Conservation (phyloP, 2,329 filamentous ascomycete species). For the Macroventuria anomochaeta region DNA sequence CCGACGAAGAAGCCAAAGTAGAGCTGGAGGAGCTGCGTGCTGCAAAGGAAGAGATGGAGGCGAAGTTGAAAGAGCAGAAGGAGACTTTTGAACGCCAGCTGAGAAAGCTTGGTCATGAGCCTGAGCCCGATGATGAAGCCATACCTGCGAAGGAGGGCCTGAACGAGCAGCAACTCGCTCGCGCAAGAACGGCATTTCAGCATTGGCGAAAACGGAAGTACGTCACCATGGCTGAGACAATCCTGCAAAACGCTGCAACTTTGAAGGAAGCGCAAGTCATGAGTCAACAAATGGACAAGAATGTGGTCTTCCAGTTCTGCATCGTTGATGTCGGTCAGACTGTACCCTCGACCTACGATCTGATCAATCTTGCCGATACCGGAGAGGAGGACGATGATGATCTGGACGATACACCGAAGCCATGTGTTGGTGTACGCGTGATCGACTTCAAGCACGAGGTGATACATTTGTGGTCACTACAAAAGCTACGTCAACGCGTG, state of each 20-base stretch:
- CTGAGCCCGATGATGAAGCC: slow-evolving; percentile 51
- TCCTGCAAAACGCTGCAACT: slow-evolving; percentile 84
- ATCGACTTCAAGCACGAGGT: slow-evolving; percentile 88
- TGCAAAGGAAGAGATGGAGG: slow-evolving; percentile 87
- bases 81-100: slow-evolving; percentile 85
- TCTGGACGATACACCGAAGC: slow-evolving; percentile 82
- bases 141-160: slow-evolving; percentile 55
- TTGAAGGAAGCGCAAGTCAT: slow-evolving; percentile 97
- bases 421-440: slow-evolving; percentile 87
- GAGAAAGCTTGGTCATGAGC: slow-evolving; percentile 66
- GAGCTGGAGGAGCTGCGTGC: slow-evolving; percentile 81
- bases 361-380: slow-evolving; percentile 89
- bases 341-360: slow-evolving; percentile 92
- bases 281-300: slow-evolving; percentile 94
- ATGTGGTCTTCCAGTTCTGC: slow-evolving; percentile 92
- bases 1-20: slow-evolving; percentile 74
- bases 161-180: slow-evolving; percentile 69
- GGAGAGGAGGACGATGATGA: slow-evolving; percentile 86
- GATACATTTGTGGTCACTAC: slow-evolving; percentile 90
- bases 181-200: slow-evolving; percentile 69
- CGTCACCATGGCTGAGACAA: slow-evolving; percentile 90
- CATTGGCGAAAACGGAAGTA: slow-evolving; percentile 87
- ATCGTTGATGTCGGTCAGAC: slow-evolving; percentile 88
- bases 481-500: slow-evolving; percentile 87
- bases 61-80: slow-evolving; percentile 81